Evolutionary conservation across 345 rosid species (phyloP).

Genomic region (Balakata baccata): DNA sequence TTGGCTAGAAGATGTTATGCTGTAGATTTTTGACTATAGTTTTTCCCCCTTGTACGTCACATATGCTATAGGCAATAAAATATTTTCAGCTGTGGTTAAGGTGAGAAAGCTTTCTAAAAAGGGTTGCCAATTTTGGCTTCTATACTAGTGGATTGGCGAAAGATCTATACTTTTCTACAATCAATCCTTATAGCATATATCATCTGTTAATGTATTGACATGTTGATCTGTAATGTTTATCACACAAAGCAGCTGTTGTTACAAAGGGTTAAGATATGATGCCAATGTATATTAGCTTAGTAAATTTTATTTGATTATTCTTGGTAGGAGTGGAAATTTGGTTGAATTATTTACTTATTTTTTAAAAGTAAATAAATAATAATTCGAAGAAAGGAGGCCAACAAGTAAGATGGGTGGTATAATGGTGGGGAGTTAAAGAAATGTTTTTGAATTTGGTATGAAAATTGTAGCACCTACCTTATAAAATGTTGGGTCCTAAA

Average conservation of each 20-base stretch:
- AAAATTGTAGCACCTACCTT: no score
- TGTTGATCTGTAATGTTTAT: conserved; percentile 23
- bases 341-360: no score
- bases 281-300: background rate
- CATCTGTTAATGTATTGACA: conserved; percentile 16
- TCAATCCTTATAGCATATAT: conserved; percentile 14
- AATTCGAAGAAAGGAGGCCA: no score
- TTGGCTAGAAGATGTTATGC: conserved; percentile 19
- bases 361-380: no score
- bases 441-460: no score
- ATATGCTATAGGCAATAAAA: conserved; percentile 30
- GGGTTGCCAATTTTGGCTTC: conserved; percentile 31
- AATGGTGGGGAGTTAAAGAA: no score
- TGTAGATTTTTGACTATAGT: conserved; percentile 19
- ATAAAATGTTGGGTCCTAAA: no score
- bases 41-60: conserved; percentile 23
- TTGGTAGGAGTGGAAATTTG: no score
- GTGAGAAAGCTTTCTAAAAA: conserved; percentile 17
- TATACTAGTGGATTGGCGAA: conserved; percentile 26
- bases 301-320: no score
- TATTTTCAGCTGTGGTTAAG: conserved; percentile 26
- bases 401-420: no score
- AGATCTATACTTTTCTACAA: conserved; percentile 1
- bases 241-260: conserved; percentile 27
- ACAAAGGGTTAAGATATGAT: conserved; percentile 23